Conservation (phyloP, 345 rosid species). For the Tarenaya hassleriana region DNA sequence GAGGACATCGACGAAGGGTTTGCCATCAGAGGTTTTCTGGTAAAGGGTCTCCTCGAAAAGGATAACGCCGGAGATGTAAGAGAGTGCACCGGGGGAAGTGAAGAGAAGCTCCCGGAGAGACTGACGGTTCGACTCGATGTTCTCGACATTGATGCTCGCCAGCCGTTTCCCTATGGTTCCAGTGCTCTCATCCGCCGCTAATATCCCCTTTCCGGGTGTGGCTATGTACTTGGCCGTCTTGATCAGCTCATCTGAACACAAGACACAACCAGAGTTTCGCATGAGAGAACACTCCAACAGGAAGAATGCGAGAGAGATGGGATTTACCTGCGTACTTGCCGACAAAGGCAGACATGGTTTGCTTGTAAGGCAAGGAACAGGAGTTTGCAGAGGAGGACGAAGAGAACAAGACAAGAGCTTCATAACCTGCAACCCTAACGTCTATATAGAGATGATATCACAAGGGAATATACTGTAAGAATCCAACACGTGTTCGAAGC, state of each 20-base stretch:
- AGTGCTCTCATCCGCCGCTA: constrained; percentile 97
- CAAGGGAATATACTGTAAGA: constrained; percentile 44
- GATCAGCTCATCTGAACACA: constrained; percentile 52
- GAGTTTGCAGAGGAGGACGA: too few species aligned
- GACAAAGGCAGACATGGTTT: constrained; percentile 79
- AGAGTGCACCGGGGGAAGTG: constrained; percentile 61
- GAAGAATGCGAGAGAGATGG: not conserved
- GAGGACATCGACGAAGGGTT: constrained; percentile 79
- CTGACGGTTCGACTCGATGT: constrained; percentile 89
- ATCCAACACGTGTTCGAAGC: constrained; percentile 1
- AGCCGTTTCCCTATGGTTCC: constrained; percentile 97
- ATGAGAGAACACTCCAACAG: not conserved
- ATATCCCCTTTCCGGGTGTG: constrained; percentile 67
- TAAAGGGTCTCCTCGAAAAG: constrained; percentile 82
- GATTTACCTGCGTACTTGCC: constrained; percentile 59
- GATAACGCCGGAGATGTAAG: constrained; percentile 86
- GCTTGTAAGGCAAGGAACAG: constrained; percentile 15
- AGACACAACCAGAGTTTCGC: constrained; percentile 8
- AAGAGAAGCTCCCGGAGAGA: constrained; percentile 92
- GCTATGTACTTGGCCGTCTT: constrained; percentile 75
- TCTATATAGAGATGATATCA: constrained; percentile 31
- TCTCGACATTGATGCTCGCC: constrained; percentile 82
- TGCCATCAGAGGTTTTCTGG: constrained; percentile 62
- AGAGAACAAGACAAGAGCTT: constrained; percentile 37
- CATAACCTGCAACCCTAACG: constrained; percentile 23